Evolutionary conservation across 2,329 filamentous ascomycete species (phyloP), one percentile per base, ranked within the genome.

Genomic region (Chaetothyriales sp.): DNA sequence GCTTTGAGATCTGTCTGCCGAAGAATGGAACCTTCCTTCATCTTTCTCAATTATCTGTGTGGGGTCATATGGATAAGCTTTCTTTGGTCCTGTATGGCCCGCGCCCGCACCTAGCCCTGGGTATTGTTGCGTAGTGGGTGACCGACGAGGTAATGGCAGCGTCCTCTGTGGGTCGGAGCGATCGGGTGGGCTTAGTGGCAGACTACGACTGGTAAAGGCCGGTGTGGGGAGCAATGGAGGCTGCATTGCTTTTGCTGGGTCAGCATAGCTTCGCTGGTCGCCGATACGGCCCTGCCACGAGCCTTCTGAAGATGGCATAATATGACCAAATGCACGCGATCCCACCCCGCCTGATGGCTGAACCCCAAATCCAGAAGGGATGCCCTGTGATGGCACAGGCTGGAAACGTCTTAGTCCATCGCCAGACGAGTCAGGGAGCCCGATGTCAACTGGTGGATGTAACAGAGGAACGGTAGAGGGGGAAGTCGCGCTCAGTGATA

Each of bases 1-100:
- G 48, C 50, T 59, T 46, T 58, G 57, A 20, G 55, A 57, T 10
- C 51, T 47, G 15, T 56, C 54, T 10, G 57, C 22, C 3, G 36
- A 47, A 6, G 51, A 18, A 25, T 43, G 50, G 49, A 19, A 19
- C 28, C 10, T 53, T 53, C 12, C 53, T 52, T 45, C 19, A 48
- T 12, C 32, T 49, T 32, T 53, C 8, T 12, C 32, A 39, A 39
- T 10, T 9, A 10, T 15, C 32, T 39, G 32, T 15, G 32, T 28
- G 45, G 25, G 45, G 45, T 7, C 25, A 10, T 10, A 47, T 9
- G 18, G 18, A 28, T 47, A 36, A 36, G 18, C 20, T 26, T 28
- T 26, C 25, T 19, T 18, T 26, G 45, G 25, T 19, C 9, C 45
- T 9, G 19, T 12, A 45, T 10, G 18, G 18, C 18, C 25, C 6